Evolutionary conservation across 345 rosid species (phyloP).

Genomic region (Boechera retrofracta): DNA sequence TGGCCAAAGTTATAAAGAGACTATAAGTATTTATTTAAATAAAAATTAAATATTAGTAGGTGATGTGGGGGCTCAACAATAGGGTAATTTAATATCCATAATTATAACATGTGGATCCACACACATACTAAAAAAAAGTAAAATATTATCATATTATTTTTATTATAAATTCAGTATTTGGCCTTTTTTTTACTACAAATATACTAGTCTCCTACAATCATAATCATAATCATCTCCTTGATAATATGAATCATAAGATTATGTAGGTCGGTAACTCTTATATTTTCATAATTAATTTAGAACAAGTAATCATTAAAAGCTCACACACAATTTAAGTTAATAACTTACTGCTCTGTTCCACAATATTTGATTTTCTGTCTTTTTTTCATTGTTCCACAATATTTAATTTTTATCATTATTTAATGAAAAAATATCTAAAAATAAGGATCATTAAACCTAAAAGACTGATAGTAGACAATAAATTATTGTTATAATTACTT

Average conservation of each 20-base stretch:
- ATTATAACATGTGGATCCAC: conserved; percentile 33
- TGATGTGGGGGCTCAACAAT: conserved; percentile 40
- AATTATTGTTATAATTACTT: too few relatives aligned
- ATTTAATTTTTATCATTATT: too few relatives aligned
- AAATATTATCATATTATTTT: neutral
- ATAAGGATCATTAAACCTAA: too few relatives aligned
- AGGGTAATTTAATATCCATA: conserved; percentile 23
- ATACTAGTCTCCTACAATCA: neutral
- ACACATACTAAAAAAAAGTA: neutral
- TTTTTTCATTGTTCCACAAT: too few relatives aligned
- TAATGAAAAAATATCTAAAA: too few relatives aligned
- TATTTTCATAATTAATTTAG: neutral
- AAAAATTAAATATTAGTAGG: conserved; percentile 37
- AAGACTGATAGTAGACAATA: too few relatives aligned
- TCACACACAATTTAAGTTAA: too few relatives aligned
- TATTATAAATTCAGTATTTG: neutral
- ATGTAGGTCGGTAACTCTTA: neutral
- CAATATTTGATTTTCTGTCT: too few relatives aligned
- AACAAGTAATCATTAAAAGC: neutral
- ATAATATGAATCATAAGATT: neutral
- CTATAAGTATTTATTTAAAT: neutral
- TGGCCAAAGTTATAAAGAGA: conserved; percentile 3
- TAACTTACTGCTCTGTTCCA: too few relatives aligned
- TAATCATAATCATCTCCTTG: neutral
- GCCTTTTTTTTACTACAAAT: neutral